Base-by-base conservation (phyloP, 192 early-diverging fungal species). In the Umbelopsis sp. region DNA sequence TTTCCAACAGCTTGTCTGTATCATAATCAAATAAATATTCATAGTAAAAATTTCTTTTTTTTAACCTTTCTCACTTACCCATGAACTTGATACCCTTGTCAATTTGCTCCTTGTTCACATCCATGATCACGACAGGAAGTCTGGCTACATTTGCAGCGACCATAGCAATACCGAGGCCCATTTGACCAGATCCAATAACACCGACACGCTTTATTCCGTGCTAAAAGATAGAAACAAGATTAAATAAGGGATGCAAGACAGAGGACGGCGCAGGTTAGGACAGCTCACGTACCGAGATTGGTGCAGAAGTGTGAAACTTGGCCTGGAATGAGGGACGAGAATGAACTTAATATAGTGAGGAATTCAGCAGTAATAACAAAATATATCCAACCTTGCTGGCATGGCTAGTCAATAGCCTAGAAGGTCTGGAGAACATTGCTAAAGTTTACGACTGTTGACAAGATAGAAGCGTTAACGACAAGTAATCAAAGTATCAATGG, bases 161-260 rank as follows among this genome's bases (percentile, higher is more conserved):
- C 44, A 93, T 88, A 6, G 92, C 96, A 75, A 99, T 99, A 25
- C 93, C 93, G 34, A 91, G 83, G 34, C 92, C 92, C 97, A 99
- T 99, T 81, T 99, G 97, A 10, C 97, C 97, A 20, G 95, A 91
- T 50, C 97, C 97, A 66, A 99, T 86, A 38, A 99, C 92, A 59
- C 95, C 95, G 22, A 94, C 76, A 69, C 84, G 78, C 51, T 84
- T 73, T 22, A 78, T 74, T 38, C 50, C 67, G 29, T 74, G 49
- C 56, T 62, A 12, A 17, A 29, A 34, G 12, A 2, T 20, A 34
- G 16, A 4, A 12, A 4, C 7, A 34, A 62, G 31, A 12, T 31
- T 32, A 16, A n/a, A 2, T 34, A 17, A 20, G 12, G 56, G 3
- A 62, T n/a, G 2, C 54, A 26, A 34, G 31, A 10, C 11, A 11